A percentile compares a stretch with the other conserved stretches of the same genome.
phyloP scores from a whole-genome alignment of 345 rosid genomes.

The Heritiera fomes region DNA sequence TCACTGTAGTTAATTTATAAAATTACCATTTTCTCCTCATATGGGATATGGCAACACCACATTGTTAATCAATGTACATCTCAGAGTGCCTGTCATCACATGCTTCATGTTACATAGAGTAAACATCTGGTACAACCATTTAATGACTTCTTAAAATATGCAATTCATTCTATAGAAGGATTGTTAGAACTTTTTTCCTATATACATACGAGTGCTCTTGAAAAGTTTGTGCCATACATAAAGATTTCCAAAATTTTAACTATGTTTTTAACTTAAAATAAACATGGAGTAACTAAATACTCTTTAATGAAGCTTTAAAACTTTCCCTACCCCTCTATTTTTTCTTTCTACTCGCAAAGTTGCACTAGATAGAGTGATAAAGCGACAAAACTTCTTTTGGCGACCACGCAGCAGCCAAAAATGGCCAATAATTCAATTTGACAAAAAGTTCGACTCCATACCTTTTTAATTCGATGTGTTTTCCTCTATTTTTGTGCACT shows the following conservation, averaged over 20 bases:
- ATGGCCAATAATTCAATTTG: not conserved
- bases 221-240: not conserved
- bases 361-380: not conserved
- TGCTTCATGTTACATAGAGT: not conserved
- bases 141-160: not conserved
- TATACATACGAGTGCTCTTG: not conserved
- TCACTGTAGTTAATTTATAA: not conserved
- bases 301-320: constrained; percentile 12
- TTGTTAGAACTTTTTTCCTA: not conserved
- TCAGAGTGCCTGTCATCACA: not conserved
- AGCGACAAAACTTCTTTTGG: constrained; percentile 1
- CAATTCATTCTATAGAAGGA: not conserved
- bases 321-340: not conserved
- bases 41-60: not conserved
- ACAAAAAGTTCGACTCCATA: not conserved
- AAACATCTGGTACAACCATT: not conserved
- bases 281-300: not conserved
- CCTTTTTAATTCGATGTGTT: not conserved
- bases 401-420: not conserved
- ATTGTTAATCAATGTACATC: not conserved
- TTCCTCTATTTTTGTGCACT: not conserved
- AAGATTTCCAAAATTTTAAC: not conserved
- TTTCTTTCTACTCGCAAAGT: not conserved
- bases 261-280: not conserved
- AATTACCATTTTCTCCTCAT: not conserved